Evolutionary conservation across 768 basidiomycete genomes (phyloP).

Genomic region (Boletus barrowsii): DNA sequence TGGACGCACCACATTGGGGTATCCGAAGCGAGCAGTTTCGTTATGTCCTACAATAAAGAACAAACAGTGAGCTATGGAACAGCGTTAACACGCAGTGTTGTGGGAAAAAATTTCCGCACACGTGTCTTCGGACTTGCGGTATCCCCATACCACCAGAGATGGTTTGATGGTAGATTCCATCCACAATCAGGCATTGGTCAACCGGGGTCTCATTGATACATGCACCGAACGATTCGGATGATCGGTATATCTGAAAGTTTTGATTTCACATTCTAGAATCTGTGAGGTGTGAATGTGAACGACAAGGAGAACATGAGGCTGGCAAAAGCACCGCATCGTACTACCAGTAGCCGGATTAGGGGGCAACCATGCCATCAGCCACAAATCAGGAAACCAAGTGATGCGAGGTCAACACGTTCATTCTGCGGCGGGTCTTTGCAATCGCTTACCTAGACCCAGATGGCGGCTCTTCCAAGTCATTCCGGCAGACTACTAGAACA

Average conservation of each 20-base stretch:
- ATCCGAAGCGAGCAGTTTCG: neutral
- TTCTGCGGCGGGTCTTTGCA: constrained; percentile 10
- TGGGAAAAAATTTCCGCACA: constrained; percentile 2
- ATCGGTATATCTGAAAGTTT: constrained; percentile 15
- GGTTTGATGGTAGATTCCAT: neutral
- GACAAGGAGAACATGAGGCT: constrained; percentile 29
- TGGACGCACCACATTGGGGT: neutral
- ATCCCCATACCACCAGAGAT: neutral
- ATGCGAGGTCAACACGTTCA: constrained; percentile 17
- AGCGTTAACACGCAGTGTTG: neutral
- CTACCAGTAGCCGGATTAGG: constrained; percentile 18
- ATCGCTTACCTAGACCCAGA: constrained; percentile 14
- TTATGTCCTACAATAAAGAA: neutral
- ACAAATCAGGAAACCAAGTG: constrained; percentile 11
- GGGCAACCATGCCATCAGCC: constrained; percentile 6
- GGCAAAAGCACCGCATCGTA: constrained; percentile 19
- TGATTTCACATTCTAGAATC: constrained; percentile 24
- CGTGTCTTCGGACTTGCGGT: constrained; percentile 1
- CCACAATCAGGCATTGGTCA: neutral
- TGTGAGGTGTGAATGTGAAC: constrained; percentile 22
- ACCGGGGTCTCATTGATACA: constrained; percentile 22
- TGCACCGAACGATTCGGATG: constrained; percentile 15
- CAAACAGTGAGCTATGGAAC: neutral
- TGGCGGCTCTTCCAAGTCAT: constrained; percentile 6
- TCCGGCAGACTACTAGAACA: constrained; percentile 6